phyloP scores from a whole-genome alignment of 345 rosid genomes.

The Raphanus raphanistrum region DNA sequence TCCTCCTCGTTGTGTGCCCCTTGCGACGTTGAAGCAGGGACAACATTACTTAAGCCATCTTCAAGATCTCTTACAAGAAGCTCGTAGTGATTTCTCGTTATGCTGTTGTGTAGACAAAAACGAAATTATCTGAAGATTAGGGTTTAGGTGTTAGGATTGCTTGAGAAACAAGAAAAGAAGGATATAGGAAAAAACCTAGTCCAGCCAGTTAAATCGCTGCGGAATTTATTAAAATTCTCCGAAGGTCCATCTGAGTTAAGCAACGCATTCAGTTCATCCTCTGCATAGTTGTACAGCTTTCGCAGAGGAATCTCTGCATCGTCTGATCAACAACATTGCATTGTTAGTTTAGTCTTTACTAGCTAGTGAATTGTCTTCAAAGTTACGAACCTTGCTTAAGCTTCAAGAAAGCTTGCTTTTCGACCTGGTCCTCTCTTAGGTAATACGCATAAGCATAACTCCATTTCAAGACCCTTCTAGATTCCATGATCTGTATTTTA shows the following conservation, averaged over 20 bases:
- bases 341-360: background rate
- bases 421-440: slow-evolving; percentile 56
- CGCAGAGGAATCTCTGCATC: background rate
- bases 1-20: background rate
- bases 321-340: slow-evolving; percentile 2
- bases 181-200: slow-evolving; percentile 54
- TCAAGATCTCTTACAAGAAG: slow-evolving; percentile 63
- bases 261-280: background rate
- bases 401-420: slow-evolving; percentile 61
- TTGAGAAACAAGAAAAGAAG: background rate
- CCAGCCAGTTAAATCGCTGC: slow-evolving; percentile 51
- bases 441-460: slow-evolving; percentile 78
- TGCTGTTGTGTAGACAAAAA: slow-evolving; percentile 46
- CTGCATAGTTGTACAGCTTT: background rate
- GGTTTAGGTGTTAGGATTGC: background rate
- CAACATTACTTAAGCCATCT: slow-evolving; percentile 63
- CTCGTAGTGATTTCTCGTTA: slow-evolving; percentile 62
- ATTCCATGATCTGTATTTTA: slow-evolving; percentile 56
- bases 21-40: slow-evolving; percentile 24
- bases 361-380: background rate
- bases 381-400: slow-evolving; percentile 56
- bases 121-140: background rate
- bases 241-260: slow-evolving; percentile 32
- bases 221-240: slow-evolving; percentile 54
- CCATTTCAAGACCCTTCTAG: slow-evolving; percentile 77